Evolutionary conservation across 495 filamentous ascomycete species (phyloP).

Genomic region (Melanomma pulvis-pyrius): DNA sequence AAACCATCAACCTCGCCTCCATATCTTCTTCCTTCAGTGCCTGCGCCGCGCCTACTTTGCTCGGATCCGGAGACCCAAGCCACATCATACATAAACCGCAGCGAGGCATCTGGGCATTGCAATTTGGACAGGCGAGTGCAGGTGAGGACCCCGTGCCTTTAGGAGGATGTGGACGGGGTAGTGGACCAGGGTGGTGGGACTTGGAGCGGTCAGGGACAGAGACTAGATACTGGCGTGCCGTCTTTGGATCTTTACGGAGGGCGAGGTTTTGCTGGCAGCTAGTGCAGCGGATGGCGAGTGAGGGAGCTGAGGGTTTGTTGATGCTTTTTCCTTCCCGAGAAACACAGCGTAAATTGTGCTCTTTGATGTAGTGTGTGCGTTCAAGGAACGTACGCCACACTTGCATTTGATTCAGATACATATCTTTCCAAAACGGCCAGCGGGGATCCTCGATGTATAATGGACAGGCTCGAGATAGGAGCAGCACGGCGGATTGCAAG

Average conservation of each 20-base stretch:
- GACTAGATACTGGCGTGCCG: conserved; percentile 22
- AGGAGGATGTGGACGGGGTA: conserved; percentile 43
- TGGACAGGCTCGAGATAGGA: conserved; percentile 78
- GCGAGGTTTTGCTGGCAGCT: conserved; percentile 39
- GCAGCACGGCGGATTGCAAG: conserved; percentile 84
- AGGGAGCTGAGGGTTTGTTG: conserved; percentile 32
- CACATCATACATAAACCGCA: conserved; percentile 87
- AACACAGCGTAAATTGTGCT: conserved; percentile 42
- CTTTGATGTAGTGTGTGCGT: conserved; percentile 58
- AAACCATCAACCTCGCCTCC: conserved; percentile 61
- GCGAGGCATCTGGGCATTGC: conserved; percentile 83
- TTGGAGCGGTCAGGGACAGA: conserved; percentile 16
- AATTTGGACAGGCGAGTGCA: conserved; percentile 75
- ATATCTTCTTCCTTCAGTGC: conserved; percentile 44
- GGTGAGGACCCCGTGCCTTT: conserved; percentile 41
- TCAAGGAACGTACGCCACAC: conserved; percentile 67
- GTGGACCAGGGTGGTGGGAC: conserved; percentile 1
- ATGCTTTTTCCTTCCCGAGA: conserved; percentile 34
- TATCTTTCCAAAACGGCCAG: conserved; percentile 77
- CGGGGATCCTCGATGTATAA: conserved; percentile 78
- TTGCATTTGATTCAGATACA: conserved; percentile 82
- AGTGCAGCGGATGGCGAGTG: conserved; percentile 32
- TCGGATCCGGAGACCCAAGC: conserved; percentile 77
- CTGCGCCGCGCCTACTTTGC: conserved; percentile 57
- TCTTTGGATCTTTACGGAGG: conserved; percentile 28